Conservation (phyloP, 495 filamentous ascomycete species). For the Aspergillus wentii region DNA sequence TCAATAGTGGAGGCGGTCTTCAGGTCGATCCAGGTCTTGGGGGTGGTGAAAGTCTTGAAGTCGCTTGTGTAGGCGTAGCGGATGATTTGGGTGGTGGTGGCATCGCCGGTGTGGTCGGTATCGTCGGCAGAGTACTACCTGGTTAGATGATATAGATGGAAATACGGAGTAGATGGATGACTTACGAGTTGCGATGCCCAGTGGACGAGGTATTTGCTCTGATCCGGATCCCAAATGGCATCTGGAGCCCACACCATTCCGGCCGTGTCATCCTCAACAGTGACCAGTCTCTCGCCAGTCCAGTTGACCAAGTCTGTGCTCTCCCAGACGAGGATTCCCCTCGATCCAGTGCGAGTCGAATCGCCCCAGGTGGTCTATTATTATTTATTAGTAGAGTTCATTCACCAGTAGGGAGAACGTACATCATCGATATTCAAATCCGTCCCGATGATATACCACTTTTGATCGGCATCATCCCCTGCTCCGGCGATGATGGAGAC, state of each 20-base stretch:
- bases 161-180: not conserved
- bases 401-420: not conserved
- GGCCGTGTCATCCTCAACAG: conserved; percentile 10
- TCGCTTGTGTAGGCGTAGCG: conserved; percentile 13
- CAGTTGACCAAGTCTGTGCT: conserved; percentile 12
- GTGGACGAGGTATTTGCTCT: conserved; percentile 13
- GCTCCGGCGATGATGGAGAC: conserved; percentile 5
- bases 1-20: conserved; percentile 7
- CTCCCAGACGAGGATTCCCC: conserved; percentile 12
- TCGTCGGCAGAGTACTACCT: conserved; percentile 10
- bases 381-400: too few species aligned
- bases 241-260: conserved; percentile 16
- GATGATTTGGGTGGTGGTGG: conserved; percentile 4
- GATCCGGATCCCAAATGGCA: conserved; percentile 11
- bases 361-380: conserved; percentile 13
- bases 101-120: conserved; percentile 5
- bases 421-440: conserved; percentile 12
- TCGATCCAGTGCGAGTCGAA: conserved; percentile 9
- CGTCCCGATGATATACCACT: conserved; percentile 15
- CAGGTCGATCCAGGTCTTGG: conserved; percentile 6
- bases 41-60: conserved; percentile 12
- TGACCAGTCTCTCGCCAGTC: conserved; percentile 8
- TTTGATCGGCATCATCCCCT: conserved; percentile 8
- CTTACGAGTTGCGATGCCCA: conserved; percentile 13
- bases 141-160: not conserved